phyloP scores from a whole-genome alignment of 352 stramenopile species.

The Globisporangium okanoganense region DNA sequence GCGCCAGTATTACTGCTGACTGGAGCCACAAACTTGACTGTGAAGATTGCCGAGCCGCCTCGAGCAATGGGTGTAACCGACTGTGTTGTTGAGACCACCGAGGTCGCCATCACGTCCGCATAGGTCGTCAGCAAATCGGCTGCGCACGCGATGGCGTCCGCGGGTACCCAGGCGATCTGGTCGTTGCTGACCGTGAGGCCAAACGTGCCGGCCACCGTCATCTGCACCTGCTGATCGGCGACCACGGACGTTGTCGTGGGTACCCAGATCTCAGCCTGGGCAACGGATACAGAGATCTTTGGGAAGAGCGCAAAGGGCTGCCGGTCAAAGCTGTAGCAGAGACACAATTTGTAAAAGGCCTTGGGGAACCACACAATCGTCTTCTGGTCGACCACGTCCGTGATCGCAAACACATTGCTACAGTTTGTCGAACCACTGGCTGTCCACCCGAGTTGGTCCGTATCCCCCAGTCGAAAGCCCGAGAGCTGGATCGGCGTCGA shows the following conservation, averaged over 20 bases:
- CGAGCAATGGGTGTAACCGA: slow-evolving; percentile 32
- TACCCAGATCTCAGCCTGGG: slow-evolving; percentile 49
- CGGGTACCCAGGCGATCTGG: slow-evolving; percentile 60
- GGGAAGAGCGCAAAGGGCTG: slow-evolving; percentile 56
- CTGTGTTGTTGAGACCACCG: slow-evolving; percentile 22
- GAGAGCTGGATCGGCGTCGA: slow-evolving; percentile 40
- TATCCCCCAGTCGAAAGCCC: slow-evolving; percentile 45
- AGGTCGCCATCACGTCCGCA: slow-evolving; percentile 34
- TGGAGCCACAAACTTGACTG: slow-evolving; percentile 36
- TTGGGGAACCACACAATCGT: slow-evolving; percentile 26
- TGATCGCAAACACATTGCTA: slow-evolving; percentile 24
- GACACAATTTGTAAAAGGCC: slow-evolving; percentile 29
- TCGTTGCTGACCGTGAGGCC: slow-evolving; percentile 51
- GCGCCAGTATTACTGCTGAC: slow-evolving; percentile 6
- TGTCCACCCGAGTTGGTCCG: slow-evolving; percentile 53
- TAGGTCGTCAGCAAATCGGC: slow-evolving; percentile 25
- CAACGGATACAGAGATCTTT: slow-evolving; percentile 27
- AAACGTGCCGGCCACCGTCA: slow-evolving; percentile 53
- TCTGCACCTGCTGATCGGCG: slow-evolving; percentile 29
- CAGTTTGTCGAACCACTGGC: slow-evolving; percentile 30
- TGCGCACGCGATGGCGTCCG: slow-evolving; percentile 36
- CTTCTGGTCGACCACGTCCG: slow-evolving; percentile 28
- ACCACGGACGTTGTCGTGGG: slow-evolving; percentile 47
- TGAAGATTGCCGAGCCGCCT: slow-evolving; percentile 30
- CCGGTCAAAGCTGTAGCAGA: slow-evolving; percentile 66